phyloP scores from a whole-genome alignment of 2,329 filamentous ascomycete species.

The Gyromitra esculenta region DNA sequence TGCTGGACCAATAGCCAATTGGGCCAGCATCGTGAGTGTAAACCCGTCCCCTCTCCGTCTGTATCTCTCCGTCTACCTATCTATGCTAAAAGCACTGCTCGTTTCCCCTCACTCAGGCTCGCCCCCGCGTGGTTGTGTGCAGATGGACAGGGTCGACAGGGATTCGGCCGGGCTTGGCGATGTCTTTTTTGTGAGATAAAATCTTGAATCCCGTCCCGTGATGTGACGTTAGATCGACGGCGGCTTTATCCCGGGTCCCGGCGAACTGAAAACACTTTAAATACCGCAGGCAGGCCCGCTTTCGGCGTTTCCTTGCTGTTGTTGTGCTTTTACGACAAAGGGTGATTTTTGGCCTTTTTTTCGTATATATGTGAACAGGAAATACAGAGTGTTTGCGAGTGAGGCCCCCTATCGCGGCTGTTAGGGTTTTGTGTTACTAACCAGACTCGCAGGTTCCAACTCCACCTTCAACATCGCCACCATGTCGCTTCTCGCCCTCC shows the following conservation, averaged over 20 bases:
- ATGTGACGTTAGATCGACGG: slow-evolving; percentile 43
- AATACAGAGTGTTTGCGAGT: neutral
- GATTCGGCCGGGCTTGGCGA: slow-evolving; percentile 10
- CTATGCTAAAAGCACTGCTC: neutral
- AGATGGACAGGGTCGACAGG: neutral
- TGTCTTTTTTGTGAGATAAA: slow-evolving; percentile 24
- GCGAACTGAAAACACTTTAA: slow-evolving; percentile 15
- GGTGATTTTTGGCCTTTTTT: slow-evolving; percentile 1
- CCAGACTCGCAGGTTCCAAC: slow-evolving; percentile 7
- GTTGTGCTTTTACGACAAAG: neutral
- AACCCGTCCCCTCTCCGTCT: neutral
- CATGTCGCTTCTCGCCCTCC: slow-evolving; percentile 40
- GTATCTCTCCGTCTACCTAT: neutral
- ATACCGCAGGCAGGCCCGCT: slow-evolving; percentile 20
- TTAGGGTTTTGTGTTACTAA: slow-evolving; percentile 6
- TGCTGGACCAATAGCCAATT: slow-evolving; percentile 15
- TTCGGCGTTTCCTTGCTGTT: neutral
- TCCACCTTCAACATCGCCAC: slow-evolving; percentile 1
- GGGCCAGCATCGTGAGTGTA: slow-evolving; percentile 4
- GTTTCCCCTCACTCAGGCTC: slow-evolving; percentile 29
- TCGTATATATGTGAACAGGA: neutral
- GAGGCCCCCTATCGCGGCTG: neutral
- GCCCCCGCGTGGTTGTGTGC: neutral
- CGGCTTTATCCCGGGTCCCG: slow-evolving; percentile 23
- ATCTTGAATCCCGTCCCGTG: slow-evolving; percentile 15